These are phyloP conservation scores for Colletotrichum sp. DNA, from an alignment of 2,329 filamentous ascomycete genomes.

Conservation along the genomic window DNA sequence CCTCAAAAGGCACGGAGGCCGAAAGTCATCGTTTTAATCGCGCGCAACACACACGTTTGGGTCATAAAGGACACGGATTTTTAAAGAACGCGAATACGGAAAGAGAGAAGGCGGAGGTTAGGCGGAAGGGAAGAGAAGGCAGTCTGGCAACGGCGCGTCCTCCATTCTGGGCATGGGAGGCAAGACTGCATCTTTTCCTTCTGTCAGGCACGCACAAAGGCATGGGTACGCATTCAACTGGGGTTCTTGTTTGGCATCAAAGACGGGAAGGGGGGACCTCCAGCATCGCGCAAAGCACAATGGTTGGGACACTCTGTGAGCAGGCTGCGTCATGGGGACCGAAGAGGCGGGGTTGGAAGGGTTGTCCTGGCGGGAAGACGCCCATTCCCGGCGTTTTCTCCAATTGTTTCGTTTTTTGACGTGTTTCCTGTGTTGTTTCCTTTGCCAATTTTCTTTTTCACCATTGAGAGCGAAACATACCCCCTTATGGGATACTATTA, in stretches of 20 bases:
- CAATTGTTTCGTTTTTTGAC: neutral
- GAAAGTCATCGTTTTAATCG: neutral
- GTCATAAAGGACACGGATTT: neutral
- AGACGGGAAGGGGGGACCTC: slow-evolving; percentile 2
- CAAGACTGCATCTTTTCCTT: slow-evolving; percentile 9
- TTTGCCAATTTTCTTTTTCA: neutral
- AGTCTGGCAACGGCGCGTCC: neutral
- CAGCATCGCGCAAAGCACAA: neutral
- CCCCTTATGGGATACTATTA: slow-evolving; percentile 8
- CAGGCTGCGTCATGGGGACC: neutral
- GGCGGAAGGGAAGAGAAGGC: neutral
- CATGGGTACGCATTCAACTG: slow-evolving; percentile 14
- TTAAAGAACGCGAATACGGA: neutral
- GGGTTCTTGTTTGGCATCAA: slow-evolving; percentile 17
- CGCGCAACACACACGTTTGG: neutral
- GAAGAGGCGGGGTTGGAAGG: neutral
- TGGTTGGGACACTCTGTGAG: neutral
- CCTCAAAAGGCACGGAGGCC: neutral
- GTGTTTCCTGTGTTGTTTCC: neutral
- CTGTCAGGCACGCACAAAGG: neutral
- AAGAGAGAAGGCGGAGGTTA: neutral
- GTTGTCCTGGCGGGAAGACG: neutral
- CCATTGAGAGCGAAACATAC: slow-evolving; percentile 11
- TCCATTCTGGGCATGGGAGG: neutral
- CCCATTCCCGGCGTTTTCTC: neutral